These are phyloP conservation scores for Macrocystidia cucumis DNA, from an alignment of 1,284 basidiomycete genomes.

Conservation along the genomic window DNA sequence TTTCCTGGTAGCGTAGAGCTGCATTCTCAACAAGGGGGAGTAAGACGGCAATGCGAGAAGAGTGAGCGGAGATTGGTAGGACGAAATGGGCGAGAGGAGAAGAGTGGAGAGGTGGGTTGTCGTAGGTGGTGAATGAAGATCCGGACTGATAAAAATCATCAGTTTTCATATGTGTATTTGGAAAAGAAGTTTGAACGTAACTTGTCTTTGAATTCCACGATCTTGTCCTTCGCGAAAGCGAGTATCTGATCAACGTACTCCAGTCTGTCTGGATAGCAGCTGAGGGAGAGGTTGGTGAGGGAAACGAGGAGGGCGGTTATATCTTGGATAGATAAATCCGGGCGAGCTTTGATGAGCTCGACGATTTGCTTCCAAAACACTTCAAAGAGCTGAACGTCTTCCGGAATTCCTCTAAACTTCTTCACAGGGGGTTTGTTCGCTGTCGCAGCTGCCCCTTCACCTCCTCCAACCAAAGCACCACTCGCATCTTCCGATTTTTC, in stretches of 20 bases:
- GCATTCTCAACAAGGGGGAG: conserved; percentile 70
- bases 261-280: conserved; percentile 90
- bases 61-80: conserved; percentile 90
- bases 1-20: conserved; percentile 83
- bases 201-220: conserved; percentile 79
- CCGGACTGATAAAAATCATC: conserved; percentile 48
- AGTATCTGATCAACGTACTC: conserved; percentile 95
- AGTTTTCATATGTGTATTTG: conserved; percentile 3
- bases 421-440: too few species aligned
- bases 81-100: conserved; percentile 87
- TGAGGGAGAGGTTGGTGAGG: conserved; percentile 85
- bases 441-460: too few species aligned
- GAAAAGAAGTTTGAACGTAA: conserved; percentile 22
- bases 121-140: conserved; percentile 82
- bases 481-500: too few species aligned
- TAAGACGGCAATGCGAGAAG: conserved; percentile 90
- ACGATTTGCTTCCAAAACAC: conserved; percentile 99
- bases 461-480: too few species aligned
- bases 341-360: conserved; percentile 91
- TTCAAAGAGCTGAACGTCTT: conserved; percentile 89
- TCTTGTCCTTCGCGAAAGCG: conserved; percentile 79
- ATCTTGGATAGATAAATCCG: conserved; percentile 92
- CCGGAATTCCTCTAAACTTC: conserved; percentile 90
- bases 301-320: conserved; percentile 92
- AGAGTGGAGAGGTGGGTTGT: conserved; percentile 84